phyloP scores from a whole-genome alignment of 2,329 filamentous ascomycete genomes.

The Niveomyces coronatus region DNA sequence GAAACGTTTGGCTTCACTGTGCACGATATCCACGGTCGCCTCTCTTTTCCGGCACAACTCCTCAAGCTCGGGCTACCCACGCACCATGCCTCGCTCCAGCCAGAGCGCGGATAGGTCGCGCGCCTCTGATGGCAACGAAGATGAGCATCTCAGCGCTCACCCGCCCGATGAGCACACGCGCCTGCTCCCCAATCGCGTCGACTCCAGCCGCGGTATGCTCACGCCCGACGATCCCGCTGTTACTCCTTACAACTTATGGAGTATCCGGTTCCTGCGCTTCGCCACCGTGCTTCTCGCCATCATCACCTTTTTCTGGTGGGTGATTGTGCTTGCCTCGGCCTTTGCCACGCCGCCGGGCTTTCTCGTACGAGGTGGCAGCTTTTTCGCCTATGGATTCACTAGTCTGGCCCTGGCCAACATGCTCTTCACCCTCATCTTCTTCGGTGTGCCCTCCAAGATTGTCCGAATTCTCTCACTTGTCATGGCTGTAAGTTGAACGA shows the following conservation, averaged over 20 bases:
- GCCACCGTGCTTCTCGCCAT: constrained; percentile 67
- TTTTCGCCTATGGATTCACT: constrained; percentile 78
- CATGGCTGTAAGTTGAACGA: constrained; percentile 34
- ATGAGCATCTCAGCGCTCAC: constrained; percentile 18
- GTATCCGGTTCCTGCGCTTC: constrained; percentile 69
- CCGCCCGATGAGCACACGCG: constrained; percentile 46
- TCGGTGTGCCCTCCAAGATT: constrained; percentile 69
- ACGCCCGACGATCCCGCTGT: constrained; percentile 41
- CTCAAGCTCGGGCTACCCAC: too few relatives aligned
- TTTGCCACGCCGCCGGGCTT: constrained; percentile 87
- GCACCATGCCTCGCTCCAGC: constrained; percentile 5
- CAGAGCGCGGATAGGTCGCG: constrained; percentile 2
- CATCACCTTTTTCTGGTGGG: constrained; percentile 85
- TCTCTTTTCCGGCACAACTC: too few relatives aligned
- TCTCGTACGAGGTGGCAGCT: constrained; percentile 80
- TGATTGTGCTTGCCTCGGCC: constrained; percentile 73
- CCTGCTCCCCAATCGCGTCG: constrained; percentile 57
- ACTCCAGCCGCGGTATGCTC: constrained; percentile 32
- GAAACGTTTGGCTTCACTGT: too few relatives aligned
- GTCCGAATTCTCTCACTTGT: constrained; percentile 64
- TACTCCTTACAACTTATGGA: constrained; percentile 92
- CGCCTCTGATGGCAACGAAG: constrained; percentile 7
- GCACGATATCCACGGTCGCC: too few relatives aligned
- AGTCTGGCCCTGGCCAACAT: constrained; percentile 69
- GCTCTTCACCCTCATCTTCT: constrained; percentile 73